Base-by-base conservation (phyloP, 108 stramenopile species). In the Pseudonitzschia multistriata region DNA sequence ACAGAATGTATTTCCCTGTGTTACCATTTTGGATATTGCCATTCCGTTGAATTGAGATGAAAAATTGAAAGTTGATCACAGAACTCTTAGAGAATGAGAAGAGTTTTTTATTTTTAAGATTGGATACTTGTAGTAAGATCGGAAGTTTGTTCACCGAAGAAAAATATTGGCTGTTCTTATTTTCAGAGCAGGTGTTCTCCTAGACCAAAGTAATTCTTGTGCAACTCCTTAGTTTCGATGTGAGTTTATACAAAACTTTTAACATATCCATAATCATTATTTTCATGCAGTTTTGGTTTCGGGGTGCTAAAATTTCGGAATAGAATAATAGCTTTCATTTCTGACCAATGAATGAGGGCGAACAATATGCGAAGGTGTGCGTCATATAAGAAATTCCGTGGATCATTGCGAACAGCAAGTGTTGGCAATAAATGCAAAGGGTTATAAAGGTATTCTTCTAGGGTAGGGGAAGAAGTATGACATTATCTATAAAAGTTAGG, bases 81-180 rank as follows among this genome's bases (percentile, higher is more conserved):
- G 50, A 52, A 52, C 8, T 52, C 50, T 52, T 22, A 25, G 1
- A 52, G 7, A 22, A 8, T 19, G 50, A 11, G 50, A 52, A 52
- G 50, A 52, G 50, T 25, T 52, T 52, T 24, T 25, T 52, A 24
- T 52, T 52, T 52, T 52, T 52, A 49, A 52, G 50, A 52, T 19
- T 19, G 50, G 7, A 5, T 52, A 52, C 50, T 52, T 11, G 24
- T 25, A 52, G 8, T 22, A 24, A 52, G 25, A 22, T 5, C 8
- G 50, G 50, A 52, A 52, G 50, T 52, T 52, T 52, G 11, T 7
- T 52, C 2, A 7, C 24, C 1, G 21, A 25, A 19, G 50, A 25
- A 52, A 25, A 45, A 17, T 6, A 45, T 45, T 45, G 42, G 42
- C 17, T 10, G 11, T 13, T 45, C 2, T 45, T 45, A 17, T 45